These are phyloP conservation scores for Leptomonas pyrrhocoris DNA, from an alignment of 208 protist genomes.

Conservation along the genomic window DNA sequence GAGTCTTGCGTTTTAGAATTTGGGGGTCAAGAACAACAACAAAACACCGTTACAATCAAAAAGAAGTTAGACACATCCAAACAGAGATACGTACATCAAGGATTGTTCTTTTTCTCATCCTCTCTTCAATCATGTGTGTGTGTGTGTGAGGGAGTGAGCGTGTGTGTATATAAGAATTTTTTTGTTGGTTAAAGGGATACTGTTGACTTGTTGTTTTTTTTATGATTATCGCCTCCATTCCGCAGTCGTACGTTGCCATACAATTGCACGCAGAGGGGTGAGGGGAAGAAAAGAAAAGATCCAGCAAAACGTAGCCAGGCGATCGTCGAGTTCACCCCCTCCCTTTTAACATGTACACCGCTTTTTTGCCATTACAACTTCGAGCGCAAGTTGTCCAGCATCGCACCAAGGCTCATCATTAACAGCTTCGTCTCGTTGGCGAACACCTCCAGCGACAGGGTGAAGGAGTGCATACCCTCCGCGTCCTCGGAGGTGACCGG, in stretches of 20 bases:
- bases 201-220: too few relatives aligned
- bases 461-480: constrained; percentile 81
- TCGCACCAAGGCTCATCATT: constrained; percentile 68
- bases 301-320: not conserved
- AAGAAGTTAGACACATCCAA: not conserved
- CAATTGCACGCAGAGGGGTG: not conserved
- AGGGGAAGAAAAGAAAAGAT: not conserved
- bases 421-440: constrained; percentile 80
- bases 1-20: too few relatives aligned
- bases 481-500: constrained; percentile 81
- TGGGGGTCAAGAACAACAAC: too few relatives aligned
- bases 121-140: not conserved
- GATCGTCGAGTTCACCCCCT: not conserved
- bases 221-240: not conserved
- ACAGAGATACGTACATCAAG: not conserved
- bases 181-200: too few relatives aligned
- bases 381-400: constrained; percentile 68
- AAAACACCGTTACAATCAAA: not conserved
- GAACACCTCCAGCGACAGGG: constrained; percentile 82
- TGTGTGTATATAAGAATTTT: not conserved
- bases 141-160: too few relatives aligned
- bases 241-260: not conserved
- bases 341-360: not conserved
- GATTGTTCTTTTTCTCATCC: not conserved
- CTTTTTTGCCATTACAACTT: constrained; percentile 36